These are phyloP conservation scores for Cystofilobasidium ferigula DNA, from an alignment of 768 basidiomycete species.

Conservation along the genomic window DNA sequence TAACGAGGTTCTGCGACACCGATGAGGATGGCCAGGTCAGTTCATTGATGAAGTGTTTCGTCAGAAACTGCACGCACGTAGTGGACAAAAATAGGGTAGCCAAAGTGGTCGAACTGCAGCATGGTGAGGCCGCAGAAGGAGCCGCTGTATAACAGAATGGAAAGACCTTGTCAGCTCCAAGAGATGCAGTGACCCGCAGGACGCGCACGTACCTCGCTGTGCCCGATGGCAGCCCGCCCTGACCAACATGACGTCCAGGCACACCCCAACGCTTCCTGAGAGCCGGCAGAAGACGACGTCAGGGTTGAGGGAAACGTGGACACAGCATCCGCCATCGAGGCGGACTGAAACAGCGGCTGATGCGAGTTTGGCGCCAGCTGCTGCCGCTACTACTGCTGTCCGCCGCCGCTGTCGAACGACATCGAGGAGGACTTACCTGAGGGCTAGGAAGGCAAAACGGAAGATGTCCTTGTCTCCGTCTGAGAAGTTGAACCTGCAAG, in stretches of 20 bases:
- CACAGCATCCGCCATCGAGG: conserved; percentile 2
- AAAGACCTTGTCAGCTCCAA: conserved; percentile 26
- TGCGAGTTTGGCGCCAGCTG: conserved; percentile 1
- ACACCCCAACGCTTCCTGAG: conserved; percentile 44
- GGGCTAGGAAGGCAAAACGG: conserved; percentile 39
- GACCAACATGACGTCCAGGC: conserved; percentile 41
- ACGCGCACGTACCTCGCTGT: conserved; percentile 25
- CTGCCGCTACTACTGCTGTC: conserved; percentile 2
- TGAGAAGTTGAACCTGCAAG: conserved; percentile 11
- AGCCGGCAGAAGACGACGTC: too few relatives aligned
- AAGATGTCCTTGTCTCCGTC: conserved; percentile 39
- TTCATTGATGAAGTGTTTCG: conserved; percentile 24
- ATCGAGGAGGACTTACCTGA: too few relatives aligned
- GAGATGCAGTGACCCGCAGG: not conserved
- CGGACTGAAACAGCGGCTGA: conserved; percentile 12
- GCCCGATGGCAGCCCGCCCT: conserved; percentile 37
- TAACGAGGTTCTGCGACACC: conserved; percentile 41
- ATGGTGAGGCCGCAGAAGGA: conserved; percentile 28
- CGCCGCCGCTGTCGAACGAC: conserved; percentile 14
- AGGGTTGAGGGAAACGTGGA: too few relatives aligned
- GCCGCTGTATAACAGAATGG: conserved; percentile 27
- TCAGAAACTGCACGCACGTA: not conserved
- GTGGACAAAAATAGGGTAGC: conserved; percentile 32
- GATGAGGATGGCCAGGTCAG: conserved; percentile 24
- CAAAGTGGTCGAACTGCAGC: conserved; percentile 39